A percentile compares a stretch with the other conserved stretches of the same genome.
These are phyloP conservation scores for Camellia oleifera DNA, from an alignment of 179 eudicot genomes.

Conservation along the genomic window DNA sequence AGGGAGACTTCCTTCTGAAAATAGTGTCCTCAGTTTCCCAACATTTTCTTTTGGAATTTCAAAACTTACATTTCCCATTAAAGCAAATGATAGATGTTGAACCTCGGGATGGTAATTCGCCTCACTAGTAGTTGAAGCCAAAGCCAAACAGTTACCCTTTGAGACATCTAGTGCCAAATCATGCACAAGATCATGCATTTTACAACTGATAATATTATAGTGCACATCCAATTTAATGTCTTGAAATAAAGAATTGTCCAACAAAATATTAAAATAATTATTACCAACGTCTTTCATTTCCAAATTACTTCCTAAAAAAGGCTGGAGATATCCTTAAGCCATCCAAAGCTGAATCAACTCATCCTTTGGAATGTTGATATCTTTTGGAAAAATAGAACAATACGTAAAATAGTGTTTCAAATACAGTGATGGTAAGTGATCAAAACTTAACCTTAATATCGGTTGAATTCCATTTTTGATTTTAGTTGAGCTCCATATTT, in stretches of 20 bases:
- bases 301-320: background rate
- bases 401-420: conserved; percentile 13
- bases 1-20: background rate
- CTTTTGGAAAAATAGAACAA: conserved; percentile 17
- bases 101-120: background rate
- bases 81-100: background rate
- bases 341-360: background rate
- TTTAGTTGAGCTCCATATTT: too few relatives aligned
- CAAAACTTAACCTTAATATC: conserved; percentile 1
- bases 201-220: background rate
- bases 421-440: background rate
- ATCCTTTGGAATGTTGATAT: background rate
- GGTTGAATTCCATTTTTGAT: background rate
- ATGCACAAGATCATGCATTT: conserved; percentile 18
- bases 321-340: background rate
- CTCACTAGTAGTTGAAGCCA: too few relatives aligned
- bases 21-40: background rate
- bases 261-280: conserved; percentile 2
- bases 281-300: conserved; percentile 11
- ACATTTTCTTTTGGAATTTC: background rate
- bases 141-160: background rate
- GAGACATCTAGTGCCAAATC: conserved; percentile 15
- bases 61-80: background rate
- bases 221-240: conserved; percentile 4
- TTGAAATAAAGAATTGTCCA: conserved; percentile 16